phyloP scores from a whole-genome alignment of 1,284 basidiomycete genomes.

The Meira miltonrushii region DNA sequence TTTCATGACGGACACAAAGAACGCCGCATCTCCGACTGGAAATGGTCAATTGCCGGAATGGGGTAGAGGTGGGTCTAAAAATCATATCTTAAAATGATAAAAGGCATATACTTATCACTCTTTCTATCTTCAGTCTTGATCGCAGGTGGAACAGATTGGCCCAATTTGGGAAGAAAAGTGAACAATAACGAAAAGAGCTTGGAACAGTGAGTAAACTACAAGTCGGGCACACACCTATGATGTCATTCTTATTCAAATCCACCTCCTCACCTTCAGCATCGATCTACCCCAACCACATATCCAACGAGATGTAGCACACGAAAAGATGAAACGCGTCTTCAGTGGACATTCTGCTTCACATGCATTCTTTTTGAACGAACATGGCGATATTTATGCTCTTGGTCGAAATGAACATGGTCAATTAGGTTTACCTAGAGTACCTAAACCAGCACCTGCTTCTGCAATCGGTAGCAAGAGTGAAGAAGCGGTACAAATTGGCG shows the following conservation, averaged over 20 bases:
- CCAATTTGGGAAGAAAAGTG: conserved; percentile 50
- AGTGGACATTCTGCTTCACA: conserved; percentile 37
- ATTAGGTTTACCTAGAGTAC: conserved; percentile 42
- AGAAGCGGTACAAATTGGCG: conserved; percentile 15
- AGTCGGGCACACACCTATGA: background rate
- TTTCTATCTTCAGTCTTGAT: conserved; percentile 62
- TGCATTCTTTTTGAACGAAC: conserved; percentile 50
- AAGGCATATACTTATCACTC: conserved; percentile 4
- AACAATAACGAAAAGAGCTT: conserved; percentile 12
- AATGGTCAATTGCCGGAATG: conserved; percentile 3
- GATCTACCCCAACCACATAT: conserved; percentile 82
- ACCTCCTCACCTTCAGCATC: conserved; percentile 55
- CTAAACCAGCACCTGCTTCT: background rate
- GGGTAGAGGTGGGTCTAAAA: conserved; percentile 7
- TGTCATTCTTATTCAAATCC: background rate
- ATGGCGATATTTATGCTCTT: conserved; percentile 77
- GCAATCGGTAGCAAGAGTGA: background rate
- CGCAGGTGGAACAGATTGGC: conserved; percentile 78
- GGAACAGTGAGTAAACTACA: background rate
- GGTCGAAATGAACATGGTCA: conserved; percentile 65
- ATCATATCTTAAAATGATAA: background rate
- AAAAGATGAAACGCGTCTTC: conserved; percentile 53
- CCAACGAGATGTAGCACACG: conserved; percentile 75
- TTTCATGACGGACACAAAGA: too few species aligned
- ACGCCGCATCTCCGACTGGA: too few species aligned